Percentiles rank a stretch among this genome's conserved stretches.
phyloP scores from a whole-genome alignment of 1,284 basidiomycete species.

The Quambalaria eucalypti region DNA sequence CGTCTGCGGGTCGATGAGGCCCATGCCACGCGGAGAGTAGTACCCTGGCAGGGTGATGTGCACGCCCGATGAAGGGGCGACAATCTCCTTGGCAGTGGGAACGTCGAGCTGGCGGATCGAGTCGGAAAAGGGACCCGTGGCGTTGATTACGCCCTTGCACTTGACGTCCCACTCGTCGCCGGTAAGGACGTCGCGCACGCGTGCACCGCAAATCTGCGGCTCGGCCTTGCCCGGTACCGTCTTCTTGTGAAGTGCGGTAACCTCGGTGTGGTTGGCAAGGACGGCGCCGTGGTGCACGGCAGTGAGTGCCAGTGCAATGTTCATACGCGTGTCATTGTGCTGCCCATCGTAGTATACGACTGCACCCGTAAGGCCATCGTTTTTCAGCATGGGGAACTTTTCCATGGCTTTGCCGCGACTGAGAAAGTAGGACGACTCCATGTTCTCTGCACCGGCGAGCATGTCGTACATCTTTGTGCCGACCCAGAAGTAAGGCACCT shows the following conservation, averaged over 20 bases:
- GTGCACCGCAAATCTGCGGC: slow-evolving; percentile 64
- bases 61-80: slow-evolving; percentile 82
- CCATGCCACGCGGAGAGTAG: slow-evolving; percentile 90
- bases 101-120: slow-evolving; percentile 77
- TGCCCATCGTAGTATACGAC: slow-evolving; percentile 97
- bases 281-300: slow-evolving; percentile 86
- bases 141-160: slow-evolving; percentile 88
- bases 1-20: slow-evolving; percentile 86
- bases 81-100: slow-evolving; percentile 71
- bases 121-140: slow-evolving; percentile 90
- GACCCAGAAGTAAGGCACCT: slow-evolving; percentile 82
- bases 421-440: slow-evolving; percentile 92
- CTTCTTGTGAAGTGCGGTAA: slow-evolving; percentile 66
- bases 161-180: slow-evolving; percentile 73
- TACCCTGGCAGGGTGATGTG: slow-evolving; percentile 96
- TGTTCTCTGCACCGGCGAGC: slow-evolving; percentile 89
- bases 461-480: slow-evolving; percentile 96
- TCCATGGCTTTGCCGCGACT: slow-evolving; percentile 77
- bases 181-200: slow-evolving; percentile 71
- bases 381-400: slow-evolving; percentile 90
- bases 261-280: slow-evolving; percentile 82
- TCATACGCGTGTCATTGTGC: slow-evolving; percentile 98
- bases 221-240: slow-evolving; percentile 50
- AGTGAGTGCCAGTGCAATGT: slow-evolving; percentile 75
- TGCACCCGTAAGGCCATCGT: slow-evolving; percentile 82